Conservation (phyloP, 2,329 filamentous ascomycete species). For the Neoascochyta sp. region DNA sequence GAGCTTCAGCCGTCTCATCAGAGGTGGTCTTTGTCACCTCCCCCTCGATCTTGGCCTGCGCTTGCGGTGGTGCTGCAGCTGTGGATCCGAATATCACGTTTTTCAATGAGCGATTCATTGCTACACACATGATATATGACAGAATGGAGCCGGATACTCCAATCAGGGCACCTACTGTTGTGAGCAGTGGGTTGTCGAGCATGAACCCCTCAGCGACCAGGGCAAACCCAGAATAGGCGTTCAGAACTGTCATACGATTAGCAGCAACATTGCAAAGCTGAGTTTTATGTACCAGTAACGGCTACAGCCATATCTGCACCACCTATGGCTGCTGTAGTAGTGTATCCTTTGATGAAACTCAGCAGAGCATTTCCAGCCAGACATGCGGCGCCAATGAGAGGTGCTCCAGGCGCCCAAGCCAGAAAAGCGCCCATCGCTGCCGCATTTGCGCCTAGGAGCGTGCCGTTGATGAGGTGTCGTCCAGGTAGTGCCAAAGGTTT, state of each 20-base stretch:
- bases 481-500: slow-evolving; percentile 69
- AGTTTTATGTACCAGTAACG: too few relatives aligned
- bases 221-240: slow-evolving; percentile 87
- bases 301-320: slow-evolving; percentile 94
- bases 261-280: too few relatives aligned
- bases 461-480: slow-evolving; percentile 69
- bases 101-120: slow-evolving; percentile 86
- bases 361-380: slow-evolving; percentile 71
- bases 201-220: slow-evolving; percentile 89
- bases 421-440: slow-evolving; percentile 83
- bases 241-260: too few relatives aligned
- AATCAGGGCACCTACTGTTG: slow-evolving; percentile 80
- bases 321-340: slow-evolving; percentile 82
- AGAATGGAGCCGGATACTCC: slow-evolving; percentile 86
- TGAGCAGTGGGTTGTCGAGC: slow-evolving; percentile 81
- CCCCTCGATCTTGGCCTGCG: slow-evolving; percentile 73
- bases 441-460: slow-evolving; percentile 70
- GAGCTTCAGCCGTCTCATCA: slow-evolving; percentile 74
- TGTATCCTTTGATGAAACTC: slow-evolving; percentile 82
- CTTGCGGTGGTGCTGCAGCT: slow-evolving; percentile 54
- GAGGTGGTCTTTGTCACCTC: slow-evolving; percentile 72
- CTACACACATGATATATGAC: slow-evolving; percentile 65
- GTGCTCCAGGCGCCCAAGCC: slow-evolving; percentile 74
- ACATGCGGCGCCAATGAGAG: slow-evolving; percentile 73
- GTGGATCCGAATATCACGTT: slow-evolving; percentile 88